Conservation (phyloP, 805 yeast genomes). For the Candida jianshihensis region DNA sequence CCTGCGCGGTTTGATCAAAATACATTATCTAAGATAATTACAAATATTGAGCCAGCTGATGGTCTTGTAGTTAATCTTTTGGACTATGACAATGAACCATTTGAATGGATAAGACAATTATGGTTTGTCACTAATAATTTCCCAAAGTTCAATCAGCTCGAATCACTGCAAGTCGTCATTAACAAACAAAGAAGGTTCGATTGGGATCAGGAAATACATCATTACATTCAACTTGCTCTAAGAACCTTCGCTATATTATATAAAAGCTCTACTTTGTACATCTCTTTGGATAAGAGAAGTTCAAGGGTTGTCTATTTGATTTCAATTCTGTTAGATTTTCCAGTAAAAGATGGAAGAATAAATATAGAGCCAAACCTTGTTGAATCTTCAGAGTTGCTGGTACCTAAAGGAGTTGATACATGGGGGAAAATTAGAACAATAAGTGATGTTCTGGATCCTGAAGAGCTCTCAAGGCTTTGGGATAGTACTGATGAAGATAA, state of each 20-base stretch:
- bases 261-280: slow-evolving; percentile 8
- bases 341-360: slow-evolving; percentile 1
- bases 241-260: slow-evolving; percentile 10
- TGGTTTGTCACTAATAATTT: not conserved
- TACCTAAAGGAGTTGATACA: slow-evolving; percentile 48
- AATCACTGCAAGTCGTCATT: slow-evolving; percentile 5
- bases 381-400: slow-evolving; percentile 22
- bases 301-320: slow-evolving; percentile 3
- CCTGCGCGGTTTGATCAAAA: slow-evolving; percentile 1
- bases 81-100: slow-evolving; percentile 13
- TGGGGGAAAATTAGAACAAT: slow-evolving; percentile 40
- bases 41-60: not conserved
- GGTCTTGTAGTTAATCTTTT: slow-evolving; percentile 10
- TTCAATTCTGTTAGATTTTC: slow-evolving; percentile 4
- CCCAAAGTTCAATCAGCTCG: not conserved
- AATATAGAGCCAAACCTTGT: slow-evolving; percentile 3
- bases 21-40: not conserved
- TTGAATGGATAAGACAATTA: slow-evolving; percentile 8
- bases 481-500: slow-evolving; percentile 22
- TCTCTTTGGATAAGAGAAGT: slow-evolving; percentile 1
- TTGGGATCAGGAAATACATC: slow-evolving; percentile 19
- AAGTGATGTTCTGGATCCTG: slow-evolving; percentile 27
- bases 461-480: slow-evolving; percentile 13
- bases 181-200: slow-evolving; percentile 6
- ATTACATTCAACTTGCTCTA: slow-evolving; percentile 30